Evolutionary conservation across 805 yeast species (phyloP).

Genomic region (Brettanomyces sp.): DNA sequence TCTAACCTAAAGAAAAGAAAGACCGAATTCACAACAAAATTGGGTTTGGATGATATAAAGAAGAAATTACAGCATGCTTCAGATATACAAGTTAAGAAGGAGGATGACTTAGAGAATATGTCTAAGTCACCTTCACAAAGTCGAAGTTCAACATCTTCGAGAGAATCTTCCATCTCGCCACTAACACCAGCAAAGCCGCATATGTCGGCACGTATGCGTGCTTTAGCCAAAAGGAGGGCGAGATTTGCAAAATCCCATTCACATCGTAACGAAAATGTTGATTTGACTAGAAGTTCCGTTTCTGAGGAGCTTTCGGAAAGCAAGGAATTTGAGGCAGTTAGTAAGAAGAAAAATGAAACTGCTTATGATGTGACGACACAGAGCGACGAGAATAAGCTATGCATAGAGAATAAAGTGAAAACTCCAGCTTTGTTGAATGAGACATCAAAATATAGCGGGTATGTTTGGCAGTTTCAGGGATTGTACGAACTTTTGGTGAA

Average conservation of each 20-base stretch:
- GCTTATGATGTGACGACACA: constrained; percentile 57
- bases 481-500: constrained; percentile 72
- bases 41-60: constrained; percentile 18
- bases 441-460: constrained; percentile 60
- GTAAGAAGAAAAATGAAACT: constrained; percentile 15
- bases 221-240: constrained; percentile 89
- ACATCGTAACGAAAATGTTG: constrained; percentile 42
- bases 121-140: constrained; percentile 1
- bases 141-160: neutral
- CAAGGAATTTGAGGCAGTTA: constrained; percentile 5
- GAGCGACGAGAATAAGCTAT: constrained; percentile 70
- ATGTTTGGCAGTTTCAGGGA: constrained; percentile 93
- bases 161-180: neutral
- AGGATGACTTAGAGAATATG: constrained; percentile 3
- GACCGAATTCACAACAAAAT: constrained; percentile 20
- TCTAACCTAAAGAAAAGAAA: constrained; percentile 16
- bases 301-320: constrained; percentile 23
- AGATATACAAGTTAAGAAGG: constrained; percentile 7
- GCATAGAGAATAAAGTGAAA: constrained; percentile 67
- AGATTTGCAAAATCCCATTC: constrained; percentile 53
- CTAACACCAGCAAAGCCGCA: constrained; percentile 8
- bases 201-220: constrained; percentile 73
- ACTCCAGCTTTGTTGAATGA: constrained; percentile 51
- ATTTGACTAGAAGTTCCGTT: constrained; percentile 62
- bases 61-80: neutral